phyloP scores from a whole-genome alignment of 2,329 filamentous ascomycete genomes.

The Phaeosphaeria sp. region DNA sequence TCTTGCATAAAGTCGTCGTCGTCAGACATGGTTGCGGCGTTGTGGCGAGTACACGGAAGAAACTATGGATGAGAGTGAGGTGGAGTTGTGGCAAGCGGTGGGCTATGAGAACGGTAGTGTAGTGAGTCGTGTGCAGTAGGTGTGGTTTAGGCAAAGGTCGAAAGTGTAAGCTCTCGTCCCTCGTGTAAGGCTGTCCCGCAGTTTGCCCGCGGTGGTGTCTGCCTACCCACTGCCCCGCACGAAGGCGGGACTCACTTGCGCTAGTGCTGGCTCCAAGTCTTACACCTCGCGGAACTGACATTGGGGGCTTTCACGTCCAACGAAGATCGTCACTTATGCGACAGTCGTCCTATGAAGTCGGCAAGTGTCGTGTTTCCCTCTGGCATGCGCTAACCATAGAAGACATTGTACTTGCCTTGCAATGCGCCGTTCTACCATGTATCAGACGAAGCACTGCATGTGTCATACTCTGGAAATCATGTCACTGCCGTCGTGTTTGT shows the following conservation, averaged over 20 bases:
- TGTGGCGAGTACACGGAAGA: background rate
- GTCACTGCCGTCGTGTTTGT: background rate
- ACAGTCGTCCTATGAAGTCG: too few relatives aligned
- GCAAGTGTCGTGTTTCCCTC: too few relatives aligned
- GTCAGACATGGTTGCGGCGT: slow-evolving; percentile 70
- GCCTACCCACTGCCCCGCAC: background rate
- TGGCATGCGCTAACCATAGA: too few relatives aligned
- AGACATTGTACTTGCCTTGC: too few relatives aligned
- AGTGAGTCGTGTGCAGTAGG: background rate
- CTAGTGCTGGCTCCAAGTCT: background rate
- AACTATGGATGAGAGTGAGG: background rate
- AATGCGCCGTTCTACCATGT: background rate
- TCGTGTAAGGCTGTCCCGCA: slow-evolving; percentile 12
- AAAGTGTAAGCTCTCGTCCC: slow-evolving; percentile 7
- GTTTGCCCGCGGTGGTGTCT: slow-evolving; percentile 13
- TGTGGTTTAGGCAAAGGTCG: background rate
- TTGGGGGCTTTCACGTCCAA: too few relatives aligned
- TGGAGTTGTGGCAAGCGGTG: background rate
- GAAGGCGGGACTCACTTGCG: background rate
- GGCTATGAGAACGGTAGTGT: background rate
- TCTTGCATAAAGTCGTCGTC: slow-evolving; percentile 95
- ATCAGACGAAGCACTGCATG: background rate
- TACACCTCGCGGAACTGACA: slow-evolving; percentile 1
- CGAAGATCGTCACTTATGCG: too few relatives aligned
- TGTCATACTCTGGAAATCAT: background rate